Evolutionary conservation across 2,329 filamentous ascomycete genomes (phyloP).

Genomic region (Thelonectria discophora): DNA sequence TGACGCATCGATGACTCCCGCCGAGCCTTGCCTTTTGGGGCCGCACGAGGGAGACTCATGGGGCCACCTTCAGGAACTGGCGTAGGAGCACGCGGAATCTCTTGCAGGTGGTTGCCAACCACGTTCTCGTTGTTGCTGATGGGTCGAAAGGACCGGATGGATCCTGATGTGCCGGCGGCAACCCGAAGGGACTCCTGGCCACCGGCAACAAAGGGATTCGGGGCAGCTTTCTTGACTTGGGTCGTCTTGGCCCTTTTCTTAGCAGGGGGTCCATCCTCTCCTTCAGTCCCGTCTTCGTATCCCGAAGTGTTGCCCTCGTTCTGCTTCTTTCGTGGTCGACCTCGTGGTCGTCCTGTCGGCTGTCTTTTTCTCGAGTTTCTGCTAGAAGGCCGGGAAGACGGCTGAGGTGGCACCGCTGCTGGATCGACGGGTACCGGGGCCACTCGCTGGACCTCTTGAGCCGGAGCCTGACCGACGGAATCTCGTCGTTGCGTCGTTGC

Average conservation of each 20-base stretch:
- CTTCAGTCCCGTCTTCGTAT: slow-evolving; percentile 73
- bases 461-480: slow-evolving; percentile 40
- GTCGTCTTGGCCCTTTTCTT: slow-evolving; percentile 83
- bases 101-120: slow-evolving; percentile 67
- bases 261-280: slow-evolving; percentile 59
- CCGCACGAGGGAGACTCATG: slow-evolving; percentile 43
- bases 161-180: slow-evolving; percentile 89
- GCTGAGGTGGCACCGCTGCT: slow-evolving; percentile 34
- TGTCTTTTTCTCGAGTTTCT: slow-evolving; percentile 60
- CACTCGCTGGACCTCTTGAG: slow-evolving; percentile 47
- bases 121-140: slow-evolving; percentile 60
- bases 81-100: slow-evolving; percentile 79
- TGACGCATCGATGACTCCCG: slow-evolving; percentile 68
- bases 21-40: slow-evolving; percentile 54
- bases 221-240: slow-evolving; percentile 76
- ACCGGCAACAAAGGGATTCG: slow-evolving; percentile 74
- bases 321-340: slow-evolving; percentile 64
- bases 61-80: slow-evolving; percentile 68
- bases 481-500: slow-evolving; percentile 36
- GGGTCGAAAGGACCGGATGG: slow-evolving; percentile 84
- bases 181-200: slow-evolving; percentile 84
- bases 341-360: slow-evolving; percentile 64
- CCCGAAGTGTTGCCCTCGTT: slow-evolving; percentile 75
- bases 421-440: slow-evolving; percentile 48
- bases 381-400: slow-evolving; percentile 66